These are phyloP conservation scores for Rosa lucieae DNA, from an alignment of 306 rosid species.

Conservation along the genomic window DNA sequence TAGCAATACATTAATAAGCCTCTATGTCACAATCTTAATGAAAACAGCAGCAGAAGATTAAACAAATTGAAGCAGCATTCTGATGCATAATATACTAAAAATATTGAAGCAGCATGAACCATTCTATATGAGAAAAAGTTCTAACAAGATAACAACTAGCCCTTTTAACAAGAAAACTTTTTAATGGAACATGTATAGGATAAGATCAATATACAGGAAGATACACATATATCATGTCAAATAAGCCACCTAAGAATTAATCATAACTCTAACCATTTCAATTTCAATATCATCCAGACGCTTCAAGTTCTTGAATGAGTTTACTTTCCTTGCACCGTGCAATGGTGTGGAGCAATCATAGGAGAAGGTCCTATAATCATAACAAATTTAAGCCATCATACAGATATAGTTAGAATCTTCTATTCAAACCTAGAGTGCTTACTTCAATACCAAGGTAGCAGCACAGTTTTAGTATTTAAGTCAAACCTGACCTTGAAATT, in stretches of 20 bases:
- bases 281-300: slow-evolving; percentile 55
- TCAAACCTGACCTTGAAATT: slow-evolving; percentile 5
- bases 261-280: slow-evolving; percentile 54
- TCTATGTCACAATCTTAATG: background rate
- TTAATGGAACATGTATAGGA: background rate
- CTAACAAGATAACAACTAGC: background rate
- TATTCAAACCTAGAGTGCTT: background rate
- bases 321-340: slow-evolving; percentile 41
- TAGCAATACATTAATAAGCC: slow-evolving; percentile 24
- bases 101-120: background rate
- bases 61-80: background rate
- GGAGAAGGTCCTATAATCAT: slow-evolving; percentile 33
- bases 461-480: background rate
- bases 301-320: slow-evolving; percentile 38
- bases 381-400: slow-evolving; percentile 9
- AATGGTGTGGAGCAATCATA: slow-evolving; percentile 41
- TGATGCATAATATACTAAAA: background rate
- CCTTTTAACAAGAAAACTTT: background rate
- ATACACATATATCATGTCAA: background rate
- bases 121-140: background rate
- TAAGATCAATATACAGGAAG: slow-evolving; percentile 3
- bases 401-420: slow-evolving; percentile 6
- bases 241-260: background rate
- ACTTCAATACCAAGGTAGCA: background rate
- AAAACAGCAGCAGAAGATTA: background rate